Evolutionary conservation across 192 early-diverging fungal genomes (phyloP), one percentile per base, ranked within the genome.

Genomic region (Coemansia sp.): DNA sequence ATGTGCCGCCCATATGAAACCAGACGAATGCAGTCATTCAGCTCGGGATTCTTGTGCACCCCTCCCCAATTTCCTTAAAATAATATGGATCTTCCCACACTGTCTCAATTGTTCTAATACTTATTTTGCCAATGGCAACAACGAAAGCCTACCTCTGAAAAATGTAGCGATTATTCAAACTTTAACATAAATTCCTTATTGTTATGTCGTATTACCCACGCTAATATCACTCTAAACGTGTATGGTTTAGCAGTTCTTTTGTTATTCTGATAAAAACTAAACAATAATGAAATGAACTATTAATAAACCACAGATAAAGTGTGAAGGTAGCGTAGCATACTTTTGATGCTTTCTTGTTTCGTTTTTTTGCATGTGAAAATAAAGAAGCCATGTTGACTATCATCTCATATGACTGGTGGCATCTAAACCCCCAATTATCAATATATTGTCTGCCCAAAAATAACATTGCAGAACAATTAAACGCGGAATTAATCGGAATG

Each of bases 401-500:
- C 51, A 54, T 54, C 20, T 25, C 51, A 14, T 25, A 25, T 54
- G 51, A 20, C 9, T 25, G 25, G 20, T 22, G 51, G 51, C 22
- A 54, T 54, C 25, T 54, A 25, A 45, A 45, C 20, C 20, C 20
- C 19, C 32, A 54, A 54, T 54, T 54, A 22, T 25, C 13, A 54
- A 54, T 54, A 54, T 54, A 54, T 25, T 54, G 19, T 32, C 32
- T 54, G 22, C 51, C 20, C 51, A 32, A 54, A 20, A 54, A 54
- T 54, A 54, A 9, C 19, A 25, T 54, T 25, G 51, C 22, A 54
- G 19, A 54, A 22, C 25, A 54, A 54, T 54, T 54, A 22, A 54
- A 54, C 51, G 51, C 51, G 19, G 22, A 54, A 54, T 54, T 54
- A 22, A 8, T 22, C 51, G 51, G 25, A 5, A 19, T 54, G 25